Evolutionary conservation across 331 rosid species (phyloP).

Genomic region (Prunus yedoensis): DNA sequence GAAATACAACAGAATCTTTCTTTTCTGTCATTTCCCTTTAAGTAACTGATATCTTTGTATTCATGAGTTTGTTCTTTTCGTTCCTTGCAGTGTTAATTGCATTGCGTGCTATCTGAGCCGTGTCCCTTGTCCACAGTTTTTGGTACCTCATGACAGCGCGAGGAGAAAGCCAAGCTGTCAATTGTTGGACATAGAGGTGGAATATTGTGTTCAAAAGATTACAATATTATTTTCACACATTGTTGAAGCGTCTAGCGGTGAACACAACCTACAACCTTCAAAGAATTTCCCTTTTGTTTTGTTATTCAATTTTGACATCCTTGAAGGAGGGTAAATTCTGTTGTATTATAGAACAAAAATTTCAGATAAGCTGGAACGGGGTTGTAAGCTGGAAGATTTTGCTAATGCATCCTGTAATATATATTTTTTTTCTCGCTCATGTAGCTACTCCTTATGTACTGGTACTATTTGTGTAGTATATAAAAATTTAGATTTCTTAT

Average conservation of each 20-base stretch:
- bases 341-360: conserved; percentile 22
- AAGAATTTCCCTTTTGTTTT: background rate
- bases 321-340: conserved; percentile 26
- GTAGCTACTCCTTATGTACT: background rate
- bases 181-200: conserved; percentile 17
- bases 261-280: conserved; percentile 16
- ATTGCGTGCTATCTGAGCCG: conserved; percentile 47
- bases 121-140: conserved; percentile 22
- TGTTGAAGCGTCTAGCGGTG: conserved; percentile 24
- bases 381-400: background rate
- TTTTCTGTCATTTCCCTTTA: background rate
- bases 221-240: conserved; percentile 14
- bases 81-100: conserved; percentile 65
- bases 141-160: conserved; percentile 24
- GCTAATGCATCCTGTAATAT: conserved; percentile 24
- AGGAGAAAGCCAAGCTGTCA: conserved; percentile 17
- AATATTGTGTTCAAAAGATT: conserved; percentile 21
- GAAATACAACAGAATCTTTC: background rate
- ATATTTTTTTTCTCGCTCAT: background rate
- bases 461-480: background rate
- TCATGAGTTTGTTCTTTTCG: conserved; percentile 15
- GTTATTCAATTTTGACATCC: conserved; percentile 9
- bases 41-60: background rate
- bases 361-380: conserved; percentile 11
- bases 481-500: background rate